A percentile compares a stretch with the other conserved stretches of the same genome.
phyloP scores from a whole-genome alignment of 2,329 filamentous ascomycete species.

The Clarireedia sp. region DNA sequence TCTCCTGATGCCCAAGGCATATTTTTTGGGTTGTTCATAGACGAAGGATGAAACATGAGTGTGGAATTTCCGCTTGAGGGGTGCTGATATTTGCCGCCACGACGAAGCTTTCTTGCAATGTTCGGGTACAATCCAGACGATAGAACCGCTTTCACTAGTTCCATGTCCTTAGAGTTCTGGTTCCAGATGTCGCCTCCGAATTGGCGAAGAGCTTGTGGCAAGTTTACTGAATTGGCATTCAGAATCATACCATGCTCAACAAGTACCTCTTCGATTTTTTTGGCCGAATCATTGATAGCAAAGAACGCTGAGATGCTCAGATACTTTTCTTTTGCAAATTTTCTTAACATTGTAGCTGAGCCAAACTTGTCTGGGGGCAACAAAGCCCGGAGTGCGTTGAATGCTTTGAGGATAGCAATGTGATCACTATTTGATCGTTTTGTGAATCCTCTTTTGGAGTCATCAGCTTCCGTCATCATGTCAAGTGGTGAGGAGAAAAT shows the following conservation, averaged over 20 bases:
- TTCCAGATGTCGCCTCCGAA: constrained; percentile 35
- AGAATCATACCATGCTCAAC: neutral
- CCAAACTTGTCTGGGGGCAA: constrained; percentile 12
- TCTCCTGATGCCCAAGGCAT: neutral
- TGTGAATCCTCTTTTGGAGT: constrained; percentile 64
- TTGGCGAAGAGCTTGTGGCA: neutral
- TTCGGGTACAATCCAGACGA: constrained; percentile 39
- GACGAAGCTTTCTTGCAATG: constrained; percentile 26
- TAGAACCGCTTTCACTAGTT: constrained; percentile 40
- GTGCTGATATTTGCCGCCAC: neutral
- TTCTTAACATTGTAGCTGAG: neutral
- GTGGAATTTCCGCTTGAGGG: neutral
- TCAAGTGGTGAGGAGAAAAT: constrained; percentile 76
- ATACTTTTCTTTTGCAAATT: constrained; percentile 21
- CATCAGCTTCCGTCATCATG: constrained; percentile 63
- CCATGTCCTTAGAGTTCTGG: constrained; percentile 34
- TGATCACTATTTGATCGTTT: constrained; percentile 39
- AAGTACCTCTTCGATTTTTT: neutral
- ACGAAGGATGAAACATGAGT: neutral
- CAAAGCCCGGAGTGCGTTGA: constrained; percentile 32
- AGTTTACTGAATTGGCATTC: neutral
- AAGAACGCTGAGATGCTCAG: constrained; percentile 18
- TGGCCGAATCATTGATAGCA: neutral
- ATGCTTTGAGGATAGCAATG: constrained; percentile 37
- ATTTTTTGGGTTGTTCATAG: constrained; percentile 1